Base-by-base conservation (phyloP, 225 moss, liverwort and hornwort species). In the Antitrichia curtipendula region DNA sequence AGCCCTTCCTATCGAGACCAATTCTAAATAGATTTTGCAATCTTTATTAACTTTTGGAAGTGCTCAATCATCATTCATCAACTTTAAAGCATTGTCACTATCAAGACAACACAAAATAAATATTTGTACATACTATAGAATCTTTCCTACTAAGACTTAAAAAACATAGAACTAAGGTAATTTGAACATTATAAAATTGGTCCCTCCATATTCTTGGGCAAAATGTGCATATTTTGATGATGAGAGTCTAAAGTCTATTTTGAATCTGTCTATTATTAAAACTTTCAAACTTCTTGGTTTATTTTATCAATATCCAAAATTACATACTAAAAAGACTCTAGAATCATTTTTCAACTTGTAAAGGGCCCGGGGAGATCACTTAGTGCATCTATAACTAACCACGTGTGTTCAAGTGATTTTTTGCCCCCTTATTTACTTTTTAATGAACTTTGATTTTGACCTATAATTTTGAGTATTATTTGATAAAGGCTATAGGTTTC, bases 81-180 rank as follows among this genome's bases (percentile, higher is more conserved):
- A 36, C 8, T 59, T 60, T 43, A 43, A 41, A 20, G 20, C 12
- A 41, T 20, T 12, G 1, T 45, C 2, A 20, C 29, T 43, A 59
- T 10, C 1, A 6, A 58, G 43, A 31, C 4, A 41, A 80, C 5
- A 8, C 3, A n/a, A 41, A 14, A 41, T 19, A 19, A 79, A 19
- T 18, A 41, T 3, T 41, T 2, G 2, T 28, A 27, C 0, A 2
- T 12, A 40, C 0, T 11, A 10, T 31, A 71, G 10, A 28, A 43
- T 15, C 9, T 27, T 27, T 71, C n/a, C 71, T 43, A 16, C 8
- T 32, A 2, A 73, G 7, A 31, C 31, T 12, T 7, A 10, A 29
- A 29, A 62, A 84, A 56, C 34, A 84, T 58, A 28, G 57, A 86
- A 58, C 82, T 77, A 71, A 22, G 53, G 28, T 52, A 72, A 16